phyloP scores from a whole-genome alignment of 106 monocot genomes.

The Chionographis japonica region DNA sequence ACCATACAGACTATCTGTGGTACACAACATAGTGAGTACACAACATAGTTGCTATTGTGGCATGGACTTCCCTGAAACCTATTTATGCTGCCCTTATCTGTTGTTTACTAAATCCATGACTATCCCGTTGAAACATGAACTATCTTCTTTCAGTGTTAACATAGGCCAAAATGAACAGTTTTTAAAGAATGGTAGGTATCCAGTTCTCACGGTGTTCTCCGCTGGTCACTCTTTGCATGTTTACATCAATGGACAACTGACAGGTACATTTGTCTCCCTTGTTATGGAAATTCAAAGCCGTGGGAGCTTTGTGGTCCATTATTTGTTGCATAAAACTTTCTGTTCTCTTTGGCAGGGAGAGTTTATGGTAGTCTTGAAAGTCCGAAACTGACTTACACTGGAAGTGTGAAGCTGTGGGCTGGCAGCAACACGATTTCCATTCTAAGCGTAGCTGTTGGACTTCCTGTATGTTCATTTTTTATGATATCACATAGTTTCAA shows the following conservation, averaged over 20 bases:
- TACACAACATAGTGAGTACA: slow-evolving; percentile 56
- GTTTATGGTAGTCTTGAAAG: slow-evolving; percentile 23
- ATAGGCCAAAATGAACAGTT: slow-evolving; percentile 34
- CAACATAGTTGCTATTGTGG: neutral
- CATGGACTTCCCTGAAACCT: neutral
- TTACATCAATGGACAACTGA: slow-evolving; percentile 32
- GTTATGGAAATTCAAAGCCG: neutral
- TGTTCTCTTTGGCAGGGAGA: slow-evolving; percentile 17
- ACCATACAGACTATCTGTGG: slow-evolving; percentile 57
- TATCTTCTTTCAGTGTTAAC: slow-evolving; percentile 26
- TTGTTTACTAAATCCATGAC: neutral
- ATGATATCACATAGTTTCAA: too few relatives aligned
- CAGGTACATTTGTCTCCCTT: slow-evolving; percentile 16
- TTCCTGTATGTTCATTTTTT: slow-evolving; percentile 25
- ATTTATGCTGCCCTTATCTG: neutral
- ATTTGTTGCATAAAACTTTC: neutral
- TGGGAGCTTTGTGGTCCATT: too few relatives aligned
- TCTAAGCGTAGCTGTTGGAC: slow-evolving; percentile 42
- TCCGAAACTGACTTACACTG: slow-evolving; percentile 30
- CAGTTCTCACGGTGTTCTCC: slow-evolving; percentile 29
- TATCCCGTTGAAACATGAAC: neutral
- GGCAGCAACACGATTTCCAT: slow-evolving; percentile 51
- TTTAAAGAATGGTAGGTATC: slow-evolving; percentile 29
- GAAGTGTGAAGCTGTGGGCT: slow-evolving; percentile 33
- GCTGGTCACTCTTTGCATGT: slow-evolving; percentile 44